Percentiles rank a stretch among this genome's conserved stretches.
phyloP scores from a whole-genome alignment of 768 basidiomycete species.

The Calocybe cyanea region DNA sequence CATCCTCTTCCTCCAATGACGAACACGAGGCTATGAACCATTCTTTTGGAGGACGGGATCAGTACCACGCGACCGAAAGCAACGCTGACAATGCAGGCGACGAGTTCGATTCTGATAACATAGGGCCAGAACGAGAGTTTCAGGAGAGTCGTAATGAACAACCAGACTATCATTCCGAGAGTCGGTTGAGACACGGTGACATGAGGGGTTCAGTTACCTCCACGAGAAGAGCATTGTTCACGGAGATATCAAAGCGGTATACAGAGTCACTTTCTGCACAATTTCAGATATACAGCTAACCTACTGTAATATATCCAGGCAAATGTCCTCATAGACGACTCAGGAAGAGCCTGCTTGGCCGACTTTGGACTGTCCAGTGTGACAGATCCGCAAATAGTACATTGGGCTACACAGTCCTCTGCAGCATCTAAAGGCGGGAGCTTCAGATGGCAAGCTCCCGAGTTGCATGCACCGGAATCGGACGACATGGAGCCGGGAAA shows the following conservation, averaged over 20 bases:
- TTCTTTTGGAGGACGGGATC: slow-evolving; percentile 18
- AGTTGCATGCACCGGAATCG: slow-evolving; percentile 1
- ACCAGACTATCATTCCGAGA: neutral
- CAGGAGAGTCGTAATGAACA: too few species aligned
- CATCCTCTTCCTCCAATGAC: slow-evolving; percentile 14
- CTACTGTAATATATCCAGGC: too few species aligned
- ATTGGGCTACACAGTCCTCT: slow-evolving; percentile 14
- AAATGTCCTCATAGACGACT: slow-evolving; percentile 18
- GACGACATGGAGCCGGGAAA: neutral
- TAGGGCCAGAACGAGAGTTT: too few species aligned
- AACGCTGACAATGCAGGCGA: too few species aligned
- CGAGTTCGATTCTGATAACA: too few species aligned
- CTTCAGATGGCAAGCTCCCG: slow-evolving; percentile 12
- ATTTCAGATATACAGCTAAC: neutral
- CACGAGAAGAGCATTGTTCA: slow-evolving; percentile 25
- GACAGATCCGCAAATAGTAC: slow-evolving; percentile 8
- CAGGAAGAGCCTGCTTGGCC: slow-evolving; percentile 17
- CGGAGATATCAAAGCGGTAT: slow-evolving; percentile 29
- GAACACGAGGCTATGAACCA: slow-evolving; percentile 14
- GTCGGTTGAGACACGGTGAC: slow-evolving; percentile 20
- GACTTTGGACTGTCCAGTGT: slow-evolving; percentile 21
- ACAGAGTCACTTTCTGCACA: neutral
- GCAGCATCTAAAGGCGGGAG: slow-evolving; percentile 9
- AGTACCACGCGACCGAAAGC: slow-evolving; percentile 11
- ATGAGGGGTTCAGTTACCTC: slow-evolving; percentile 26